phyloP scores from a whole-genome alignment of 768 basidiomycete species.

The Phanerochaete carnosa region DNA sequence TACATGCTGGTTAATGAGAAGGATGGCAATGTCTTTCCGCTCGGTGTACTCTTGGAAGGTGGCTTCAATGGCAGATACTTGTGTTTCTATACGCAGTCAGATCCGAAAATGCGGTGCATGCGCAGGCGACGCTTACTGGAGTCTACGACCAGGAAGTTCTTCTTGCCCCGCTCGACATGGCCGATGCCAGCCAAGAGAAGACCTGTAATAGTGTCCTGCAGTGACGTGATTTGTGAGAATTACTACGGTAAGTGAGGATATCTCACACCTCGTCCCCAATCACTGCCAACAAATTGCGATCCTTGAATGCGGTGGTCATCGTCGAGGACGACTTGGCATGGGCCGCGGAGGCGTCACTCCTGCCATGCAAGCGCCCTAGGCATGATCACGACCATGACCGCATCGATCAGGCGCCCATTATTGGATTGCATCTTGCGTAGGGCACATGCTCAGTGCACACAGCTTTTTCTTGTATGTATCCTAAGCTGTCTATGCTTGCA shows the following conservation, averaged over 20 bases:
- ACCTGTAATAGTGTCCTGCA: slow-evolving; percentile 94
- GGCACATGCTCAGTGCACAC: not conserved
- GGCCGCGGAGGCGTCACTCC: not conserved
- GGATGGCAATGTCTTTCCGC: slow-evolving; percentile 91
- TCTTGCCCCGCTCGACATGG: slow-evolving; percentile 87
- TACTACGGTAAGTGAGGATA: not conserved
- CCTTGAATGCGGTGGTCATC: slow-evolving; percentile 67
- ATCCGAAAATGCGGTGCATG: not conserved
- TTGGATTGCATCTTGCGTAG: not conserved
- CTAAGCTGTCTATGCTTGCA: not conserved
- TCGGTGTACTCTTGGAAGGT: slow-evolving; percentile 94
- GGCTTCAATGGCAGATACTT: slow-evolving; percentile 84
- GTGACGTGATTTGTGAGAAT: slow-evolving; percentile 12
- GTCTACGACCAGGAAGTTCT: slow-evolving; percentile 97
- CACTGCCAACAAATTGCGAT: slow-evolving; percentile 87
- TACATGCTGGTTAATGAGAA: slow-evolving; percentile 98
- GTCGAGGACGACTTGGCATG: not conserved
- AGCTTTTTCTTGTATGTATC: not conserved
- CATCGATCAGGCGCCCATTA: not conserved
- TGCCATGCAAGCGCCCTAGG: not conserved
- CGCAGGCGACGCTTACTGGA: slow-evolving; percentile 57
- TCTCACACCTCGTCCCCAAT: slow-evolving; percentile 90
- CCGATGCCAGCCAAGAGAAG: slow-evolving; percentile 93
- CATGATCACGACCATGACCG: not conserved
- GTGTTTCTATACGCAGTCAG: slow-evolving; percentile 64